Evolutionary conservation across 129 eudicot genomes (phyloP).

Genomic region (Ambrosia artemisiifolia): DNA sequence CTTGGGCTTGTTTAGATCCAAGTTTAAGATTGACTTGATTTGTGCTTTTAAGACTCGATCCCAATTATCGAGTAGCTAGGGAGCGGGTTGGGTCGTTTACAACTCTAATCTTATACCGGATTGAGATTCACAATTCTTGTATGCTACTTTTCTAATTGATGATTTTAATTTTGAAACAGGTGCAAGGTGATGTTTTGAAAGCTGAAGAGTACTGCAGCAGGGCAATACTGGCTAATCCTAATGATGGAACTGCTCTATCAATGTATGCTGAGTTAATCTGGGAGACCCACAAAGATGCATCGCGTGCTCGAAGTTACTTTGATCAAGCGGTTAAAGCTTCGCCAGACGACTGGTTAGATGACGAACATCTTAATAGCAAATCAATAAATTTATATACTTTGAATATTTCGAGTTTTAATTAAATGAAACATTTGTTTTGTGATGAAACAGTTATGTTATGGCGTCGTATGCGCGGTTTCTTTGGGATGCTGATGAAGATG

Average conservation of each 20-base stretch:
- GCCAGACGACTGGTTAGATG: conserved; percentile 69
- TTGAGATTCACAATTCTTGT: background rate
- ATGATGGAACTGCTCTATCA: conserved; percentile 65
- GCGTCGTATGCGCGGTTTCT: conserved; percentile 75
- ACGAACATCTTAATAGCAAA: background rate
- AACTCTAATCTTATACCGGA: background rate
- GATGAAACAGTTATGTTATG: conserved; percentile 49
- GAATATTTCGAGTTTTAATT: background rate
- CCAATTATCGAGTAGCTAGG: no score
- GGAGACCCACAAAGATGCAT: conserved; percentile 69
- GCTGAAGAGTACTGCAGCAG: conserved; percentile 88
- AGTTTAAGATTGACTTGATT: no score
- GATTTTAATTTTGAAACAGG: conserved; percentile 31
- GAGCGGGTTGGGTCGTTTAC: no score
- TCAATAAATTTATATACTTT: background rate
- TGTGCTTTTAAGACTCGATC: no score
- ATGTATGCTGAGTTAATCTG: conserved; percentile 72
- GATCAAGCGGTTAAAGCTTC: conserved; percentile 76
- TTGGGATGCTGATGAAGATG: conserved; percentile 71
- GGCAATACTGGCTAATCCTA: conserved; percentile 72
- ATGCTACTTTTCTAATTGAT: background rate
- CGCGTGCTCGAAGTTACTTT: conserved; percentile 62
- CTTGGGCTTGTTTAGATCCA: no score
- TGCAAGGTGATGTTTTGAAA: conserved; percentile 46
- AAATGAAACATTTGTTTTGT: background rate